These are phyloP conservation scores for Ilex asprella DNA, from an alignment of 257 asterid species.

Conservation along the genomic window DNA sequence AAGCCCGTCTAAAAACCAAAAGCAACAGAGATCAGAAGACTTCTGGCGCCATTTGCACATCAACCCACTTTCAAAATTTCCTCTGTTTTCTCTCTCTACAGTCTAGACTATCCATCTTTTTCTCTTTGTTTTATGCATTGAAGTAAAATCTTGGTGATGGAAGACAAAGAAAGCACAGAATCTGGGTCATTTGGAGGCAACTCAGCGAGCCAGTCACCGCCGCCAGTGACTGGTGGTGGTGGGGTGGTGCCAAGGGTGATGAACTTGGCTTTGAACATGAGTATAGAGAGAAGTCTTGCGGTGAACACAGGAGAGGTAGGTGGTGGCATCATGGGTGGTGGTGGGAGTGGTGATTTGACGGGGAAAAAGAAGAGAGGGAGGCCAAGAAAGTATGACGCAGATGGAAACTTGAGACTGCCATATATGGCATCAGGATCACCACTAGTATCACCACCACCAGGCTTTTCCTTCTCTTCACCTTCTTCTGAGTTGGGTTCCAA, in stretches of 20 bases:
- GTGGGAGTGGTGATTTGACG: conserved; percentile 17
- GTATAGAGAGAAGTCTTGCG: conserved; percentile 27
- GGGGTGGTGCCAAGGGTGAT: conserved; percentile 26
- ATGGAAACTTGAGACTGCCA: conserved; percentile 65
- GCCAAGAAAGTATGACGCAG: conserved; percentile 79
- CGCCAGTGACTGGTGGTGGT: conserved; percentile 21
- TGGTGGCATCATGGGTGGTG: conserved; percentile 3
- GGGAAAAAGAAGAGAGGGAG: conserved; percentile 81
- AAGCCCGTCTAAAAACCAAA: conserved; percentile 4
- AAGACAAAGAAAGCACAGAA: conserved; percentile 65
- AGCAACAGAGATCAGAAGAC: conserved; percentile 12
- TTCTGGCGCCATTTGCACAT: conserved; percentile 66
- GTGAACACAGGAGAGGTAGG: not conserved
- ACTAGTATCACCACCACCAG: conserved; percentile 26
- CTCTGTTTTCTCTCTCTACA: not conserved
- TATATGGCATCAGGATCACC: conserved; percentile 31
- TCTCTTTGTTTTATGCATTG: not conserved
- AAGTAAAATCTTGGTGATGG: conserved; percentile 40
- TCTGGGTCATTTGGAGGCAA: conserved; percentile 53
- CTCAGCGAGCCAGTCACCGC: conserved; percentile 52
- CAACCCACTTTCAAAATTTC: conserved; percentile 24
- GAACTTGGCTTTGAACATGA: conserved; percentile 23
- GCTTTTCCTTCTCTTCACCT: conserved; percentile 49
- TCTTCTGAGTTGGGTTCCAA: conserved; percentile 37
- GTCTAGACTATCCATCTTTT: no score